A percentile compares a stretch with the other conserved stretches of the same genome.
Conservation (phyloP, 225 moss, liverwort and hornwort genomes). For the Rhytidiadelphus loreus region DNA sequence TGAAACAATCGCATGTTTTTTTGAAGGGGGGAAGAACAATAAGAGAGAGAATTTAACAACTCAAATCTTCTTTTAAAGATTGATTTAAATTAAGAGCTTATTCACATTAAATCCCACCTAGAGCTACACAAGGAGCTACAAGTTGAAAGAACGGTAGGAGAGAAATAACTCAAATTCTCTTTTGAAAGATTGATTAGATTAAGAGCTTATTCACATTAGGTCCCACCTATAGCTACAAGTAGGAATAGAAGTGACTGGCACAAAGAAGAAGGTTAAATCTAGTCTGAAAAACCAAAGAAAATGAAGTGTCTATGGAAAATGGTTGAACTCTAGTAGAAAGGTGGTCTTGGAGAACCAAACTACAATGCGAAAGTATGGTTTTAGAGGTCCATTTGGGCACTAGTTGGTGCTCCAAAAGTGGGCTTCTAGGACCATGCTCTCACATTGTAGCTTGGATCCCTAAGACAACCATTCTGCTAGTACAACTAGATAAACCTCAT, state of each 20-base stretch:
- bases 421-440: not conserved
- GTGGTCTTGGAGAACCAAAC: not conserved
- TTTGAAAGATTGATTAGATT: too few relatives aligned
- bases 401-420: too few relatives aligned
- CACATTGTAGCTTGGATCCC: fast-evolving
- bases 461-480: fast-evolving
- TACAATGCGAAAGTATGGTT: fast-evolving
- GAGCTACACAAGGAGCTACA: too few relatives aligned
- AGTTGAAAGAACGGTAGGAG: too few relatives aligned
- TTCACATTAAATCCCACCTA: not conserved
- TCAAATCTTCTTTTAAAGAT: fast-evolving
- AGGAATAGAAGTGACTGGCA: fast-evolving
- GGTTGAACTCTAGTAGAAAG: not conserved
- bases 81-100: not conserved
- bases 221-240: not conserved
- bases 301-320: fast-evolving
- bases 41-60: fast-evolving
- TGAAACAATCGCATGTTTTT: too few relatives aligned
- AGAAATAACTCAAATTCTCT: too few relatives aligned
- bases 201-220: not conserved
- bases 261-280: fast-evolving
- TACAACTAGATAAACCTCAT: not conserved
- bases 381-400: too few relatives aligned
- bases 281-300: fast-evolving
- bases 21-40: fast-evolving